Base-by-base conservation (phyloP, 1,284 basidiomycete genomes). In the Austroboletus niveus region DNA sequence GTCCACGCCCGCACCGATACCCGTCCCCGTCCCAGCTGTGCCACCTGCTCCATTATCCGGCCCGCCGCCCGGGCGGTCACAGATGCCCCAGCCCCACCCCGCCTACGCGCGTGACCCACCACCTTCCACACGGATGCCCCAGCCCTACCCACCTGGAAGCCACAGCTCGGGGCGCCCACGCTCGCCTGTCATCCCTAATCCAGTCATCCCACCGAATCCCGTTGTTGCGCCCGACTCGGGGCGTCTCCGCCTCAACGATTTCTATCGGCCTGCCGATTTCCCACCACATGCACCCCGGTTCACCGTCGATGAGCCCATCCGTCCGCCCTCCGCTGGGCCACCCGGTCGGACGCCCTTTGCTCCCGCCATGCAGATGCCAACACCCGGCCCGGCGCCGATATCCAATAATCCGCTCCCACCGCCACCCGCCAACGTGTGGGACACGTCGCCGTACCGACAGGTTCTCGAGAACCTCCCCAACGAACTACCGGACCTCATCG, bases 341-440 rank as follows among this genome's bases (percentile, higher is more conserved):
- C 24, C 57, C n/a, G 47, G 50, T 38, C 50, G 54, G 39, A 61
- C 54, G 3, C 57, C 60, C 6, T 60, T 45, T 32, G 8, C 30
- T 3, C 8, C 45, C 8, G 3, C 45, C 2, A 34, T 45, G 12
- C 53, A 35, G 20, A 48, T 49, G 49, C 48, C 38, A 4, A 50
- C 51, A 35, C 41, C 57, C 5, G 47, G 20, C 5, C 22, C 49
- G n/a, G 45, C 52, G 32, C 48, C 55, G n/a, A 34, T 5, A 27
- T 55, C 51, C 1, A 40, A 35, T 17, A 80, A 83, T 58, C 80
- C 79, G 3, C 75, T 84, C 10, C 81, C 82, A 0, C 49, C 57
- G 3, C 81, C 75, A 0, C 81, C 82, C 0, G 64, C 66, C 34
- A 75, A 83, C 54, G 48, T 83, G 6, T 81, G 79, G 60, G 69